Conservation (phyloP, 305 asterid species). For the Rubia balearica region DNA sequence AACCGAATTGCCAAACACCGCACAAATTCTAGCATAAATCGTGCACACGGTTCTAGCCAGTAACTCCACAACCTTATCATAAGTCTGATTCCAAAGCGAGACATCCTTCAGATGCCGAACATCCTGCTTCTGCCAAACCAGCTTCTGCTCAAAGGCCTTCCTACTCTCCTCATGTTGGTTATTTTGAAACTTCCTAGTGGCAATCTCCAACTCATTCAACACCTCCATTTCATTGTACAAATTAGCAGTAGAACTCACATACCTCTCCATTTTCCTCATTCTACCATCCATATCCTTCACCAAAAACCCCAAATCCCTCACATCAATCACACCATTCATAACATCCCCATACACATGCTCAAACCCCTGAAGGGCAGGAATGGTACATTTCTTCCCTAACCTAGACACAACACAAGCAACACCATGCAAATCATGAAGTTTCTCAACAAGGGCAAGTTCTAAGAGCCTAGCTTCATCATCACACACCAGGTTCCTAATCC, state of each 20-base stretch:
- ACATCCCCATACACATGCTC: slow-evolving; percentile 92
- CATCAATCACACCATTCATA: slow-evolving; percentile 55
- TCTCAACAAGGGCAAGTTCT: slow-evolving; percentile 65
- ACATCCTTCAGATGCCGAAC: slow-evolving; percentile 77
- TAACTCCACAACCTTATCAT: slow-evolving; percentile 71
- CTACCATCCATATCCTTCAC: slow-evolving; percentile 92
- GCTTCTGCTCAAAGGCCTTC: slow-evolving; percentile 73
- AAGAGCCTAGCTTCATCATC: slow-evolving; percentile 55
- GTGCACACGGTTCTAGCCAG: slow-evolving; percentile 77
- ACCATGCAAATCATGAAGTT: slow-evolving; percentile 66
- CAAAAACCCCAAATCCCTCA: slow-evolving; percentile 60
- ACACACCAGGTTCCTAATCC: slow-evolving; percentile 53
- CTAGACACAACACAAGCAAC: slow-evolving; percentile 79
- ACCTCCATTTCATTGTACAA: slow-evolving; percentile 72
- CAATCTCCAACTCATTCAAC: slow-evolving; percentile 64
- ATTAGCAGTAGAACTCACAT: slow-evolving; percentile 46
- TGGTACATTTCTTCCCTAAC: slow-evolving; percentile 80
- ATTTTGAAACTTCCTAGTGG: slow-evolving; percentile 76
- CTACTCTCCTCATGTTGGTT: slow-evolving; percentile 67
- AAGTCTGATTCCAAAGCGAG: slow-evolving; percentile 80
- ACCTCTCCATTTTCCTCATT: slow-evolving; percentile 74
- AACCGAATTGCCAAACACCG: slow-evolving; percentile 39
- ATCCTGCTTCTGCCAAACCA: slow-evolving; percentile 80
- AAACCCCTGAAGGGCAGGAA: slow-evolving; percentile 80
- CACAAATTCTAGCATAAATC: slow-evolving; percentile 44